Conservation (phyloP, 495 filamentous ascomycete species). For the Trichoderma virens region DNA sequence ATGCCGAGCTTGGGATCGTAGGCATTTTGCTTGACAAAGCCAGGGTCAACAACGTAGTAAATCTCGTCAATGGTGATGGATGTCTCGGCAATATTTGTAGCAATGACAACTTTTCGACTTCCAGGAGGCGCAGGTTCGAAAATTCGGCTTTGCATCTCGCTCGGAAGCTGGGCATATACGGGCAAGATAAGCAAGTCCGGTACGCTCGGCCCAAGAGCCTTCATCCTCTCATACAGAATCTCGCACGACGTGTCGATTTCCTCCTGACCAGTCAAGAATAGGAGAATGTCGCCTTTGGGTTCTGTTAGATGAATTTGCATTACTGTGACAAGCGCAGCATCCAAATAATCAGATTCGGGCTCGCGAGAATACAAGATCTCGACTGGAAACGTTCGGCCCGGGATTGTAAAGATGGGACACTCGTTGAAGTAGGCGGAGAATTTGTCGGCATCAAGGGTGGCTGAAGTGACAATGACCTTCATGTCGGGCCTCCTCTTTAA, state of each 20-base stretch:
- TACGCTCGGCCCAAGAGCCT: conserved; percentile 80
- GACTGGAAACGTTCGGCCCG: conserved; percentile 88
- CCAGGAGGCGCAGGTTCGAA: conserved; percentile 91
- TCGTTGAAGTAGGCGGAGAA: conserved; percentile 93
- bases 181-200: conserved; percentile 90
- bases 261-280: conserved; percentile 96
- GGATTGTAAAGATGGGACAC: conserved; percentile 93
- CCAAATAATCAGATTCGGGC: conserved; percentile 92
- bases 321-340: conserved; percentile 88
- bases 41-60: conserved; percentile 95
- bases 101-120: conserved; percentile 90
- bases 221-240: conserved; percentile 92
- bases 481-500: conserved; percentile 78
- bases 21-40: conserved; percentile 95
- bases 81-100: conserved; percentile 97
- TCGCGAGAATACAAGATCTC: conserved; percentile 92
- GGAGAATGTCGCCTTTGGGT: conserved; percentile 80
- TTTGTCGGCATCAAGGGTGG: conserved; percentile 94
- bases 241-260: conserved; percentile 96
- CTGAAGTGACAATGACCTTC: conserved; percentile 91
- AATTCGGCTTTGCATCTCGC: conserved; percentile 87
- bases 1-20: conserved; percentile 97
- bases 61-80: conserved; percentile 97
- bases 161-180: conserved; percentile 87
- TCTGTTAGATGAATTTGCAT: conserved; percentile 98